Base-by-base conservation (phyloP, 768 basidiomycete genomes). In the Dendrothele bispora region DNA sequence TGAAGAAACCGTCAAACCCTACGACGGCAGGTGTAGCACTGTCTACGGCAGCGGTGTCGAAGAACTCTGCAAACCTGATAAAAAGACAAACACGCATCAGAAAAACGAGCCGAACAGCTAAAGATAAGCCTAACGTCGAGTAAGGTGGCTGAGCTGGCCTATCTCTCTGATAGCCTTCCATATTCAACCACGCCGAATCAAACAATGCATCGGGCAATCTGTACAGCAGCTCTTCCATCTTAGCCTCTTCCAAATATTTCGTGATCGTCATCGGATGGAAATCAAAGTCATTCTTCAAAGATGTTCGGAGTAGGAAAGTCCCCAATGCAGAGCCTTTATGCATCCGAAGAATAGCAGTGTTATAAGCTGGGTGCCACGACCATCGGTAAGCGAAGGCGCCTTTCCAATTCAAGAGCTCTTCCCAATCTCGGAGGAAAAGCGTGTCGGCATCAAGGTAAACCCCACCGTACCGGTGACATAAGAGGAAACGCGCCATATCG, bases 1-100 rank as follows among this genome's bases (percentile, higher is more conserved):
- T 83, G 78, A 95, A 99, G 77, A 99, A 99, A 7, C 92, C 94
- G 55, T 93, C 88, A 55, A 98, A 90, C 10, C 97, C 97, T 11
- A 92, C 71, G 10, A 88, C 89, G 55, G 88, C 83, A 7, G 95
- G 91, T 7, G 87, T 87, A 2, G 90, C 93, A 52, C 86, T 85
- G 39, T 78, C 78, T 49, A 77, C 72, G 8, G 70, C 58, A 8
- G 91, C 91, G 0, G 91, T 89, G 46, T 90, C 83, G 64, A 95
- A 95, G 67, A 95, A 91, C 55, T 95, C 85, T 27, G 77, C 80
- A 67, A 95, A 95, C 54, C 93, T 95, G 57, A 39, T 20, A 38
- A 43, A 24, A 8, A n/a, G n/a, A n/a, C n/a, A n/a, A n/a, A n/a
- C n/a, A n/a, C n/a, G n/a, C n/a, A n/a, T n/a, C n/a, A n/a, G 18